phyloP scores from a whole-genome alignment of 2,329 filamentous ascomycete species.

The Scytalidium lignicola region DNA sequence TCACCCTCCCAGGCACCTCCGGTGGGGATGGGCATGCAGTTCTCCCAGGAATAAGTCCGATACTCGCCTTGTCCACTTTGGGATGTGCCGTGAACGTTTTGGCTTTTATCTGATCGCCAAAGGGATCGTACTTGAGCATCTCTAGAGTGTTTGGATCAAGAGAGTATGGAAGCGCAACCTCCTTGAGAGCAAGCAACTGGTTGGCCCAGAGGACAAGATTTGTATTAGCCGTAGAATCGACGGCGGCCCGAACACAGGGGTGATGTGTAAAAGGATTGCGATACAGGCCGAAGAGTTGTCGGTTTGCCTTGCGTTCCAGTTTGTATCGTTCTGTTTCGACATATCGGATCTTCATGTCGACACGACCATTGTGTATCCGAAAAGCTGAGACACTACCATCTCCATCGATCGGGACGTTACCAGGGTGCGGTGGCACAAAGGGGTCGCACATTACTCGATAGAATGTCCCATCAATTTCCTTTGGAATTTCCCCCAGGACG shows the following conservation, averaged over 20 bases:
- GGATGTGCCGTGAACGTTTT: conserved; percentile 46
- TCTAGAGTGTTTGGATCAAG: conserved; percentile 40
- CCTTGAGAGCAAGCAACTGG: conserved; percentile 46
- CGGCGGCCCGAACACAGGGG: conserved; percentile 46
- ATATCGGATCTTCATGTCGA: conserved; percentile 23
- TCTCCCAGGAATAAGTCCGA: conserved; percentile 16
- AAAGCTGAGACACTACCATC: conserved; percentile 25
- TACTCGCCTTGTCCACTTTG: conserved; percentile 37
- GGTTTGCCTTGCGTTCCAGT: conserved; percentile 14
- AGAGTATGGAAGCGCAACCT: conserved; percentile 45
- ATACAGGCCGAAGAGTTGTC: conserved; percentile 45
- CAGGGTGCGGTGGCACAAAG: conserved; percentile 15
- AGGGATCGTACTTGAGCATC: conserved; percentile 39
- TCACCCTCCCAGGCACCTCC: conserved; percentile 36
- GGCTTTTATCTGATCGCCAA: conserved; percentile 40
- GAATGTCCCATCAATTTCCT: conserved; percentile 36
- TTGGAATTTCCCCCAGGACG: conserved; percentile 24
- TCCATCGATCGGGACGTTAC: conserved; percentile 32
- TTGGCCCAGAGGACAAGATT: conserved; percentile 53
- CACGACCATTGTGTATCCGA: conserved; percentile 18
- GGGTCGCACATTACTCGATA: conserved; percentile 32
- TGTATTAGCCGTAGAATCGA: conserved; percentile 52
- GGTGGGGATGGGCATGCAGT: conserved; percentile 36
- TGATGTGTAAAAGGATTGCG: conserved; percentile 52
- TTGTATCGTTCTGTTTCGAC: conserved; percentile 22